A percentile compares a stretch with the other conserved stretches of the same genome.
Evolutionary conservation across 2,329 filamentous ascomycete genomes (phyloP).

Genomic region (Thelonectria rubi): DNA sequence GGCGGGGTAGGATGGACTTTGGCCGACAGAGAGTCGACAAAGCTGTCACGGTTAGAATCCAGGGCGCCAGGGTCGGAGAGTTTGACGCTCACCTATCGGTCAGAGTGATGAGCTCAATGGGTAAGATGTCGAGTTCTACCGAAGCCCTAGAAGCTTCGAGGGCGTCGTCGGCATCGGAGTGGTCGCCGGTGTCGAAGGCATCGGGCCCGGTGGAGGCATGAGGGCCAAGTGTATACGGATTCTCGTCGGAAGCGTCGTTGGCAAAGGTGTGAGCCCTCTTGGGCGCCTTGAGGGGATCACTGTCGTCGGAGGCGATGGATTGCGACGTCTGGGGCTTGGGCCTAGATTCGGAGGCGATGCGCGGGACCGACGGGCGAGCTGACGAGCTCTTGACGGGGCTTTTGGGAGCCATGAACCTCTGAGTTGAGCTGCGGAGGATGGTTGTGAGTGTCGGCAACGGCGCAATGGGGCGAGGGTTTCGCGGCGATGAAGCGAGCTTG

Average conservation of each 20-base stretch:
- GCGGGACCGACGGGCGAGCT: constrained; percentile 44
- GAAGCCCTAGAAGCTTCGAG: constrained; percentile 62
- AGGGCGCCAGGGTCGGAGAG: neutral
- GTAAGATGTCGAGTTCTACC: constrained; percentile 85
- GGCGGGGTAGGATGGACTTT: constrained; percentile 88
- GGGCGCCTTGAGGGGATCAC: constrained; percentile 46
- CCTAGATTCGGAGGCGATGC: constrained; percentile 45
- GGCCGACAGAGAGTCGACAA: constrained; percentile 87
- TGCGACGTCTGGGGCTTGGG: constrained; percentile 35
- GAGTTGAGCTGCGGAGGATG: constrained; percentile 40
- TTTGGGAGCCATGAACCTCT: constrained; percentile 48
- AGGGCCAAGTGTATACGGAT: constrained; percentile 20
- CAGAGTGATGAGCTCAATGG: constrained; percentile 90
- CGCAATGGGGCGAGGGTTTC: neutral
- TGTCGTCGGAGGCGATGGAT: constrained; percentile 39
- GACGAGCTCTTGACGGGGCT: constrained; percentile 41
- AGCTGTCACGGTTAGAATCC: constrained; percentile 61
- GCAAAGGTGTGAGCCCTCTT: constrained; percentile 60
- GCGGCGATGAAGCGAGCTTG: constrained; percentile 10
- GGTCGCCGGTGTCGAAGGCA: constrained; percentile 59
- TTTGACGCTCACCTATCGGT: constrained; percentile 76
- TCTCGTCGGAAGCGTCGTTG: constrained; percentile 47
- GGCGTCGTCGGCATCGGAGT: constrained; percentile 58
- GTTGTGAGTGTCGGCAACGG: constrained; percentile 39
- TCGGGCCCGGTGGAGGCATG: constrained; percentile 49